Conservation (phyloP, 371 early-diverging fungal genomes). For the Mortierella sp. region DNA sequence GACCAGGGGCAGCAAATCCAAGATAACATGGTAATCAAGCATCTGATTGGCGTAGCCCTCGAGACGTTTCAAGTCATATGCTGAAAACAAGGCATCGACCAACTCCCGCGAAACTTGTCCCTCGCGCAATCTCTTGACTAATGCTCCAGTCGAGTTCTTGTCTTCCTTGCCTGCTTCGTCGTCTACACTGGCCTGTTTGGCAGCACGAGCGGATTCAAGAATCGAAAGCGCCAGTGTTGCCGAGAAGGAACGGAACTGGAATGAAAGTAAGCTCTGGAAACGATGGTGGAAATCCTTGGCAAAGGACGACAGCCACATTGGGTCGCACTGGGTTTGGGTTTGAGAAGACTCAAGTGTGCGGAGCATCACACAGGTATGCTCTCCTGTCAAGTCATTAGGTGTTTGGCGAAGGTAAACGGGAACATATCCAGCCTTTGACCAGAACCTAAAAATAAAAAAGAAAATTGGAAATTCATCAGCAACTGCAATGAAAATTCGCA, state of each 20-base stretch:
- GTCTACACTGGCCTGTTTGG: constrained; percentile 41
- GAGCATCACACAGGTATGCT: constrained; percentile 97
- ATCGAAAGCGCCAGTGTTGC: constrained; percentile 87
- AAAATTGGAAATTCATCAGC: not conserved
- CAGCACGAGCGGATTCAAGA: constrained; percentile 77
- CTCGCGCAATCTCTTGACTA: constrained; percentile 37
- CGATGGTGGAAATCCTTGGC: constrained; percentile 90
- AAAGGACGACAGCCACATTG: constrained; percentile 84
- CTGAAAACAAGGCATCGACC: constrained; percentile 76
- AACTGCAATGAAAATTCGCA: not conserved
- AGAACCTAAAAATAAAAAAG: constrained; percentile 72
- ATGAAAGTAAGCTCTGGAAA: constrained; percentile 88
- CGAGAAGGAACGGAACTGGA: constrained; percentile 89
- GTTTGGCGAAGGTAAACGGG: constrained; percentile 99
- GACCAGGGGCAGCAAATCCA: constrained; percentile 91
- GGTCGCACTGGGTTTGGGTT: constrained; percentile 64
- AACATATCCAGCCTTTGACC: constrained; percentile 92
- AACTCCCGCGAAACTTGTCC: constrained; percentile 61
- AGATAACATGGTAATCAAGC: constrained; percentile 96
- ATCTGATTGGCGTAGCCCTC: constrained; percentile 94
- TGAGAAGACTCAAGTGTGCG: constrained; percentile 74
- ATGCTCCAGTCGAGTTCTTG: constrained; percentile 2
- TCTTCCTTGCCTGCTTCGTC: constrained; percentile 39
- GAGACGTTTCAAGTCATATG: constrained; percentile 95
- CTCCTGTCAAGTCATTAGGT: constrained; percentile 97